Evolutionary conservation across 179 eudicot genomes (phyloP).

Genomic region (Camellia oleifera): DNA sequence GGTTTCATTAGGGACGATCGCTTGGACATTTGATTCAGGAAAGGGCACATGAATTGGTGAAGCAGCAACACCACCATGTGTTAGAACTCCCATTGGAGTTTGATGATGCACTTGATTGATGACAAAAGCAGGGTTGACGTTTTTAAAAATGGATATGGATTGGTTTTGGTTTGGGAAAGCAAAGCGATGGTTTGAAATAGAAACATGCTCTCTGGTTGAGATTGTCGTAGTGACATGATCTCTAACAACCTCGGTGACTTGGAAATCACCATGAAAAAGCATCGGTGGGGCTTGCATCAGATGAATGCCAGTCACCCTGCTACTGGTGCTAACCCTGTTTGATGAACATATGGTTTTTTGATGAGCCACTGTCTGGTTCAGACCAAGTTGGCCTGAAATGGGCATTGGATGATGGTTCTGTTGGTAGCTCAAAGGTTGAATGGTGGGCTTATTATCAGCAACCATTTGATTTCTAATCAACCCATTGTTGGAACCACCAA

Average conservation of each 20-base stretch:
- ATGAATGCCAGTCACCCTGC: not conserved
- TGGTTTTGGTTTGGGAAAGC: not conserved
- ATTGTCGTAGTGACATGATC: not conserved
- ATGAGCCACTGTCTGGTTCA: not conserved
- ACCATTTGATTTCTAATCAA: not conserved
- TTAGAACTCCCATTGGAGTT: not conserved
- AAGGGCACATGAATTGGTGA: not conserved
- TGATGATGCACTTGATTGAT: not conserved
- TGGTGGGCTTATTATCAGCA: not conserved
- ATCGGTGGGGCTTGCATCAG: not conserved
- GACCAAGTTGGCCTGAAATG: constrained; percentile 3
- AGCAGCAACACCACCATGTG: not conserved
- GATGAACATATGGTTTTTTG: constrained; percentile 2
- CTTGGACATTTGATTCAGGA: not conserved
- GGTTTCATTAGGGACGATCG: not conserved
- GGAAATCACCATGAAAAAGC: not conserved
- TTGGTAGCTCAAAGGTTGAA: not conserved
- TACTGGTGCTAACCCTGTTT: not conserved
- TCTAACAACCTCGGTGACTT: not conserved
- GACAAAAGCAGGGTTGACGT: not conserved
- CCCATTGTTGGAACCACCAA: constrained; percentile 1
- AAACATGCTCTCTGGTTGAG: not conserved
- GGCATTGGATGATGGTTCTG: constrained; percentile 2
- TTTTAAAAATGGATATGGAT: not conserved
- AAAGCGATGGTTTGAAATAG: not conserved